Evolutionary conservation across 805 yeast species (phyloP), one percentile per base, ranked within the genome.

Genomic region (Nematodospora valgi): DNA sequence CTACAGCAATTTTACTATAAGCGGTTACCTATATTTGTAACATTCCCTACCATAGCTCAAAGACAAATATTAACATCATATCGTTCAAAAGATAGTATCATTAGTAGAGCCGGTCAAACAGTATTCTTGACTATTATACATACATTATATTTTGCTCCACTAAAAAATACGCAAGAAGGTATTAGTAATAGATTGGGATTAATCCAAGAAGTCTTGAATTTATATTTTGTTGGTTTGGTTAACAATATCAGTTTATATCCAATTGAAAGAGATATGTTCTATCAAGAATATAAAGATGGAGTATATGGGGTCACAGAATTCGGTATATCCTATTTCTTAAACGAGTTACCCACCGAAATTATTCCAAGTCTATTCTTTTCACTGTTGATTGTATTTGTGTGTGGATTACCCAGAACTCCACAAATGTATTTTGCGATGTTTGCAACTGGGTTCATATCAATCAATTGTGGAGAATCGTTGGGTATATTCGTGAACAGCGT

Each of bases 401-500:
- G 82, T 41, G 95, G 95, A 0, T 56, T 87, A 22, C 89, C 88
- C 13, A 59, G 86, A 31, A 77, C 78, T 1, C 73, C 80, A 0
- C 75, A 65, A 1, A 74, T 82, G 67, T 87, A 74, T 49, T 86
- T 88, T 47, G 70, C 80, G 0, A 64, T 80, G 46, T 70, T 77
- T 14, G 76, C 78, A 44, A 67, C 76, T 18, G 46, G 78, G 0
- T 62, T 77, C 38, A 60, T 73, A 17, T 70, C 78, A 16, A 72
- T 80, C 12, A 77, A 80, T 43, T 79, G 88, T 41, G 96, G 96
- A 23, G 96, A 87, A 54, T 80, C 91, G 5, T 63, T 87, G 21
- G 96, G 96, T 0, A 83, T 87, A 5, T 70, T 84, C 32, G 82
- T 87, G 39, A 86, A 85, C 49, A 80, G 89, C 4, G 46, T 82